These are phyloP conservation scores for Colletotrichum theobromicola DNA, from an alignment of 2,329 filamentous ascomycete genomes.

Conservation along the genomic window DNA sequence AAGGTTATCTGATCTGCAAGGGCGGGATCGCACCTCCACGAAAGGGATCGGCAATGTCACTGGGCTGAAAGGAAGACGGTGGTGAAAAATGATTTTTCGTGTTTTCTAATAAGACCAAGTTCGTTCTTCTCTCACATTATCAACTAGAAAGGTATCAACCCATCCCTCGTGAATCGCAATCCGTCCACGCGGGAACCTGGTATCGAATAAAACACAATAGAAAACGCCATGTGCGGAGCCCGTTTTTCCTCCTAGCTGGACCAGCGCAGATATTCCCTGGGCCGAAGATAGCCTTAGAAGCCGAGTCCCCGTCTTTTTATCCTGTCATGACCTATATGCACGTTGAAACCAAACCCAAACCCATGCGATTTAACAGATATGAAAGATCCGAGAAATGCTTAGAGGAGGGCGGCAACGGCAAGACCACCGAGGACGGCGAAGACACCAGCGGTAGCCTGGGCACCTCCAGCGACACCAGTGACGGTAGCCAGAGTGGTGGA, in stretches of 20 bases:
- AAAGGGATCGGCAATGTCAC: constrained; percentile 9
- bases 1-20: constrained; percentile 12
- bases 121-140: constrained; percentile 19
- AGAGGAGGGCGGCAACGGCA: constrained; percentile 20
- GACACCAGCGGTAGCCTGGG: constrained; percentile 20
- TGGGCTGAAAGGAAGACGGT: not conserved
- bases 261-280: not conserved
- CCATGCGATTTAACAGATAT: constrained; percentile 18
- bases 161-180: constrained; percentile 10
- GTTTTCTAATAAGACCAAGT: constrained; percentile 1
- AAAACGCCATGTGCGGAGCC: constrained; percentile 17
- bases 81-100: not conserved
- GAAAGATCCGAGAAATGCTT: constrained; percentile 20
- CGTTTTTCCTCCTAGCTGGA: not conserved
- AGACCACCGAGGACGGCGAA: constrained; percentile 23
- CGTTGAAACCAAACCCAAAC: constrained; percentile 16
- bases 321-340: constrained; percentile 21
- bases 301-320: constrained; percentile 20
- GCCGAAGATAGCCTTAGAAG: not conserved
- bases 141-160: constrained; percentile 21
- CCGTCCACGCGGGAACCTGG: constrained; percentile 7
- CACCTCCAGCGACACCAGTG: not conserved
- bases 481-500: constrained; percentile 9
- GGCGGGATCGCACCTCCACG: not conserved
- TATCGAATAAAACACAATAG: constrained; percentile 18